A percentile compares a stretch with the other conserved stretches of the same genome.
phyloP scores from a whole-genome alignment of 768 basidiomycete genomes.

The Symmetrospora coprosmae region DNA sequence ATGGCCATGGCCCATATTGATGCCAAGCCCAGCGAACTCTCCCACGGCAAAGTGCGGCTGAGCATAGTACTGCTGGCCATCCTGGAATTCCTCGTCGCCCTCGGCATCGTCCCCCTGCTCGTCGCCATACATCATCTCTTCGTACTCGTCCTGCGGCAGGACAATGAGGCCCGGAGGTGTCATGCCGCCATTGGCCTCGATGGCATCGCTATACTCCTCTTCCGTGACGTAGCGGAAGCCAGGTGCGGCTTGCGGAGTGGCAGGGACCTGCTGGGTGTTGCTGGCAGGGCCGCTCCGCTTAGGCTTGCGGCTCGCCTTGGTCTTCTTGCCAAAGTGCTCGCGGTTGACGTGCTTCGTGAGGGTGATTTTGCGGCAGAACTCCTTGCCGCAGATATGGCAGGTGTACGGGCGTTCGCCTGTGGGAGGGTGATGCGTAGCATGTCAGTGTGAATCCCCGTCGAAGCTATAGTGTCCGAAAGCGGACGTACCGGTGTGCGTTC shows the following conservation, averaged over 20 bases:
- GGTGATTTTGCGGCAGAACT: conserved; percentile 36
- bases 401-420: conserved; percentile 38
- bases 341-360: conserved; percentile 38
- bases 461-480: conserved; percentile 26
- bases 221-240: not conserved
- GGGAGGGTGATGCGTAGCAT: too few relatives aligned
- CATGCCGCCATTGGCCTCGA: not conserved
- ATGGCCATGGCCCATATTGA: conserved; percentile 6
- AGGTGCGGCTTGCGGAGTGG: too few relatives aligned
- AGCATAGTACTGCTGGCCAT: too few relatives aligned
- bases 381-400: conserved; percentile 36
- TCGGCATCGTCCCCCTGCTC: too few relatives aligned
- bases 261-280: not conserved
- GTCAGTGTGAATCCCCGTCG: conserved; percentile 35
- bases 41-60: too few relatives aligned
- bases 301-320: not conserved
- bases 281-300: not conserved
- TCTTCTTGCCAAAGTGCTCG: conserved; percentile 28
- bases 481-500: conserved; percentile 40
- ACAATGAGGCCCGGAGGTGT: too few relatives aligned
- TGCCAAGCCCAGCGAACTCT: not conserved
- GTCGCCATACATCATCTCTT: too few relatives aligned
- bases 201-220: not conserved
- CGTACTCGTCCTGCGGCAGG: too few relatives aligned
- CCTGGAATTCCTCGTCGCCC: too few relatives aligned